Base-by-base conservation (phyloP, 2,329 filamentous ascomycete species). In the Fusarium luffae region DNA sequence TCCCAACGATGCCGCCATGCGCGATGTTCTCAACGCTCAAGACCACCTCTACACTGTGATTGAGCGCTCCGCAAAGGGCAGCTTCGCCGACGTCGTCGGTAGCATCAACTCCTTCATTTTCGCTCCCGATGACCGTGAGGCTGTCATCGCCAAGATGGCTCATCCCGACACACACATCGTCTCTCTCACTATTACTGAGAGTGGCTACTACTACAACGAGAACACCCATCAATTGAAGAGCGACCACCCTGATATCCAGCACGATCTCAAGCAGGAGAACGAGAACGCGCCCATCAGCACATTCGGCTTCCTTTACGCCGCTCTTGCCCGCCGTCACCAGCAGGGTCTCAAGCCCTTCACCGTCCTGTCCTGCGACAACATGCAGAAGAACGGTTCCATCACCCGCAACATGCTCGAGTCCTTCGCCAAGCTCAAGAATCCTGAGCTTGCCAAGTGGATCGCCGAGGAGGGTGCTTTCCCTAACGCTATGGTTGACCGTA, bases 141-240 rank as follows among this genome's bases (percentile, higher is more conserved):
- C 84, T 37, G 84, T 86, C 64, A 82, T 86, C 32, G 81, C 80
- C 72, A 86, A 86, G 80, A 85, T 86, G 84, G 85, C 85, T 3
- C 81, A 85, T 77, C 80, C 83, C 0, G 84, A 86, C 72, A 86
- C 85, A 14, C 83, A 81, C 73, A 86, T 86, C 64, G 85, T 86
- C 32, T 86, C 85, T 18, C 74, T 86, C 75, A 86, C 85, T 73
- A 86, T 86, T 74, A 86, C 85, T 44, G 85, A 86, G 79, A 85
- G 82, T 72, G 85, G 85, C 66, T 86, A 86, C 82, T 86, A 84
- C 79, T 86, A 86, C 80, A 85, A 86, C 74, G 85, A 86, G 74
- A 85, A 86, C 80, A 84, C 84, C n/a, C 85, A 86, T 78, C 77
- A 86, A 78, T 79, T 86, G 61, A 76, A 82, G 66, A 75, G 76